phyloP scores from a whole-genome alignment of 1,284 basidiomycete genomes.

The Pterula multifida region DNA sequence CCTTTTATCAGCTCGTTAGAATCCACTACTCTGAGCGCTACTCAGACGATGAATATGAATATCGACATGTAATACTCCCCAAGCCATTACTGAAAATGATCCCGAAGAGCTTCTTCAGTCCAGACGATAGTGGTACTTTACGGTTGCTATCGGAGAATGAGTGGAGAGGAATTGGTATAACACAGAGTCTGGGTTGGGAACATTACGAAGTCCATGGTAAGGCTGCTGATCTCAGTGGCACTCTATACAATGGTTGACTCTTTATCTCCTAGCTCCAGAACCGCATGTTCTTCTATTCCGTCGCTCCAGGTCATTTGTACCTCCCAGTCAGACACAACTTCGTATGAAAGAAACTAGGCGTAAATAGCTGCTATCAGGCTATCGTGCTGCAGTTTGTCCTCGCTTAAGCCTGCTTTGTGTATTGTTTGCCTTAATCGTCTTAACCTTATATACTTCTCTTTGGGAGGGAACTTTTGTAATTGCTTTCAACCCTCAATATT shows the following conservation, averaged over 20 bases:
- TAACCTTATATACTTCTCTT: too few species aligned
- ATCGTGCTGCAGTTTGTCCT: background rate
- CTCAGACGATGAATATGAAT: conserved; percentile 74
- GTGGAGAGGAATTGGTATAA: conserved; percentile 94
- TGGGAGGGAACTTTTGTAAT: too few species aligned
- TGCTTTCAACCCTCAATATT: too few species aligned
- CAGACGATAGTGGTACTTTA: conserved; percentile 68
- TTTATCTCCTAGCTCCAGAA: conserved; percentile 57
- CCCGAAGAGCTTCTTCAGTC: conserved; percentile 72
- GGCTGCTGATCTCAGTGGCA: conserved; percentile 20
- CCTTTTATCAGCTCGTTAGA: conserved; percentile 23
- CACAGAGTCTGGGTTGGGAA: conserved; percentile 93
- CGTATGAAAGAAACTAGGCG: conserved; percentile 25
- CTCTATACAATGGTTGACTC: background rate
- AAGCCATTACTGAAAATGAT: conserved; percentile 82
- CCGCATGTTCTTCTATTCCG: conserved; percentile 79
- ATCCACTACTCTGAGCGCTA: conserved; percentile 81
- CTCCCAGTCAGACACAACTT: conserved; percentile 28
- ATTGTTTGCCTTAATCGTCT: too few species aligned
- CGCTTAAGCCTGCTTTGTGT: too few species aligned
- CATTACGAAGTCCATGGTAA: conserved; percentile 94
- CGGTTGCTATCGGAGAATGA: conserved; percentile 79
- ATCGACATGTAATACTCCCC: conserved; percentile 87
- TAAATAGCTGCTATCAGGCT: conserved; percentile 15
- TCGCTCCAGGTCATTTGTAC: conserved; percentile 51